Evolutionary conservation across 2,329 filamentous ascomycete species (phyloP), one percentile per base, ranked within the genome.

Genomic region (Sarocladiaceae sp.): DNA sequence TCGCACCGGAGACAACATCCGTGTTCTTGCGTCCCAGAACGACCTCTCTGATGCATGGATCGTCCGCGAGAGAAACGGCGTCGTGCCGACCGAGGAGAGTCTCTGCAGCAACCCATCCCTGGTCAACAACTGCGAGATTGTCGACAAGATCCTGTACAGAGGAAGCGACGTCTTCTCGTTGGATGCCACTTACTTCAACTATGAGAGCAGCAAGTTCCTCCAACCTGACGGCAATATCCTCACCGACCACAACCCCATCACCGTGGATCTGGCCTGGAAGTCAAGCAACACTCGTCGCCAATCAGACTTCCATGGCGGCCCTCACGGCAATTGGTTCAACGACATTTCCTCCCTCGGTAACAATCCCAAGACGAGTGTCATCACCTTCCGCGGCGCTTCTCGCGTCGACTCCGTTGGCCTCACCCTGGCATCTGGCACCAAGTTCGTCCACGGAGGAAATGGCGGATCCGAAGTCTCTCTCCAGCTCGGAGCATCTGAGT

Each of bases 201-300:
- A 86, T 62, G 78, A 75, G 18, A 74, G 76, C 52, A 58, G 58
- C 42, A 72, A 71, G 60, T 86, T 86, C 68, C 65, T 84, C 13
- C 75, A 81, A 60, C 37, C 69, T 7, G 66, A 80, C 55, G 80
- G 78, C 29, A 72, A 60, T 54, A 68, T 83, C 22, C 68, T 86
- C 35, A 76, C 76, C 6, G 82, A 86, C 63, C 81, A 86, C 63
- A 82, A 85, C 64, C 80, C 82, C 2, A 70, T 86, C 57, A 66
- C 71, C 20, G 74, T 77, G 15, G 69, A 75, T 59, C 72, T 81
- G 59, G 67, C 69, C 59, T 73, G 44, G 44, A 48, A 48, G 28
- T 48, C 17, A 4, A 26, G 26, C 44, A 28, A 25, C 8, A 26
- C 25, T 15, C 44, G 44, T 10, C 44, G 26, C 7, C 44, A 48